Base-by-base conservation (phyloP, 2,329 filamentous ascomycete genomes). In the Penicillium sp. region DNA sequence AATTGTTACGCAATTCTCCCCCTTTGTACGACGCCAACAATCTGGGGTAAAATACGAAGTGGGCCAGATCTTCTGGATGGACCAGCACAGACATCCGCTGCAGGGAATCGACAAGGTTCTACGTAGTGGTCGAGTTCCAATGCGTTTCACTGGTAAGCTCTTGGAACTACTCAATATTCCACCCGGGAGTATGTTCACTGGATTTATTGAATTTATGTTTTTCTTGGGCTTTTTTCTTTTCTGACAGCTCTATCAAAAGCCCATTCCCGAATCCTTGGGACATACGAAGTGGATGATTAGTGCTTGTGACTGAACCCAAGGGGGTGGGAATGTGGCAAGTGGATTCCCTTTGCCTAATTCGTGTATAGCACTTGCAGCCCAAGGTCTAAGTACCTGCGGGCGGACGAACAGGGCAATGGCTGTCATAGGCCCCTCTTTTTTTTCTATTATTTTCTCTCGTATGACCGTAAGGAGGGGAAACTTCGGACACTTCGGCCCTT, bases 41-140 rank as follows among this genome's bases (percentile, higher is more conserved):
- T 68, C 65, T 62, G 65, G 65, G 65, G 65, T 66, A 68, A 50
- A 55, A 21, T 22, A 29, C 33, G 21, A 44, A 61, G 64, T 68
- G 65, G 65, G 63, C 64, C 64, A 61, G 64, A 67, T 67, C 64
- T 49, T 59, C 55, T 63, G 49, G 46, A 57, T 26, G 52, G n/a
- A 59, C 45, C 60, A 63, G 65, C 64, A 66, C 64, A 58, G 65
- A 67, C 64, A 64, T 67, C 65, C 60, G 65, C 64, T 66, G 65
- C 65, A 67, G 63, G 64, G 56, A 63, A 66, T 64, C 19, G 57
- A 61, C 64, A 52, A 55, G 60, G 58, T 56, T 66, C 50, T 54
- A 56, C 27, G 47, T 21, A 19, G 19, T 27, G 29, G 27, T 13
- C 27, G 27, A 29, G 7, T 9, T 26, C 26, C 26, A 26, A 26